phyloP scores from a whole-genome alignment of 2,329 filamentous ascomycete species.

The Aureobasidium sp. region DNA sequence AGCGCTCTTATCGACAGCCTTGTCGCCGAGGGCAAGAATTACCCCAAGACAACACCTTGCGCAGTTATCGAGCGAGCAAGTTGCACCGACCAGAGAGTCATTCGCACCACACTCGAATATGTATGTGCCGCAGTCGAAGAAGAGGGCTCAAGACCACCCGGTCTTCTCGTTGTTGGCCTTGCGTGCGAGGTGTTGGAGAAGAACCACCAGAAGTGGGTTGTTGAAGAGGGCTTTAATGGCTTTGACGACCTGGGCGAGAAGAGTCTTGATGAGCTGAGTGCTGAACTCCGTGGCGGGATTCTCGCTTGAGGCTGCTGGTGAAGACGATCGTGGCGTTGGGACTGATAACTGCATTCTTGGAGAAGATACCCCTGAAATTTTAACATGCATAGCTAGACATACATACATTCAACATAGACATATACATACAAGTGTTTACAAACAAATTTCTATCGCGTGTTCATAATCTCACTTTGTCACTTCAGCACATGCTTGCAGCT shows the following conservation, averaged over 20 bases:
- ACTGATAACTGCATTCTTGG: not conserved
- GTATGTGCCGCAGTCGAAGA: constrained; percentile 87
- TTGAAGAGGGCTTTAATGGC: constrained; percentile 88
- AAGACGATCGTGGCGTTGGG: constrained; percentile 5
- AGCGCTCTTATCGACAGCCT: constrained; percentile 77
- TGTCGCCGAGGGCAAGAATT: constrained; percentile 57
- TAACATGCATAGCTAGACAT: not conserved
- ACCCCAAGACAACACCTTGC: constrained; percentile 83
- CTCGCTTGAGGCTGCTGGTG: not conserved
- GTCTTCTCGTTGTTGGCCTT: constrained; percentile 84
- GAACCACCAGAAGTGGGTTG: constrained; percentile 75
- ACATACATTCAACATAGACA: constrained; percentile 14
- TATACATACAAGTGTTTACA: not conserved
- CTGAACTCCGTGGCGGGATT: constrained; percentile 23
- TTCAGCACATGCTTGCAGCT: not conserved
- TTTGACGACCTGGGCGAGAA: constrained; percentile 59
- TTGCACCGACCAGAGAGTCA: constrained; percentile 93
- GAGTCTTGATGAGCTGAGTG: constrained; percentile 33
- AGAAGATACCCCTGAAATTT: constrained; percentile 13
- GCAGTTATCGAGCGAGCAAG: constrained; percentile 95
- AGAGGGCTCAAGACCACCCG: constrained; percentile 90
- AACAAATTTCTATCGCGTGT: not conserved
- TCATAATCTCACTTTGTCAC: not conserved
- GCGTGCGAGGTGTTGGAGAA: constrained; percentile 82
- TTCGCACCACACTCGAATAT: constrained; percentile 83